A percentile compares a stretch with the other conserved stretches of the same genome.
Evolutionary conservation across 495 filamentous ascomycete species (phyloP).

Genomic region (Bombardia bombarda): DNA sequence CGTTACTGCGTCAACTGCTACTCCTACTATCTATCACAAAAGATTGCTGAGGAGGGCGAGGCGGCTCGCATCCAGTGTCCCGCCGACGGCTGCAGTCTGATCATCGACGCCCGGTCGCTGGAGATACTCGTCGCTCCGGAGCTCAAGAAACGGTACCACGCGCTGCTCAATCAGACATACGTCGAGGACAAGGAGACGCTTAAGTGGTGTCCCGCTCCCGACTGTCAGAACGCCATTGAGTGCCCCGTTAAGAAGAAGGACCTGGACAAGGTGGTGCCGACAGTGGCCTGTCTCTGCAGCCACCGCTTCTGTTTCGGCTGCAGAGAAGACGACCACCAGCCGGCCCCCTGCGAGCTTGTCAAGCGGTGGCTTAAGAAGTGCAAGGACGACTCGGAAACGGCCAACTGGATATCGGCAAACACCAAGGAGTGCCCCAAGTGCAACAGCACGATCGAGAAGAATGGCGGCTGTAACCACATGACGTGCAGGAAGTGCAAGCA

Average conservation of each 20-base stretch:
- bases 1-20: constrained; percentile 95
- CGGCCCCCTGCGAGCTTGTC: constrained; percentile 81
- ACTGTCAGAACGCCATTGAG: constrained; percentile 87
- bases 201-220: constrained; percentile 95
- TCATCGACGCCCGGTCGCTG: constrained; percentile 84
- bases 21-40: constrained; percentile 78
- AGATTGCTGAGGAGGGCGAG: constrained; percentile 92
- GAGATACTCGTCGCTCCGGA: constrained; percentile 72
- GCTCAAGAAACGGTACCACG: constrained; percentile 70
- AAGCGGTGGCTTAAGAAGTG: constrained; percentile 98
- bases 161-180: constrained; percentile 84
- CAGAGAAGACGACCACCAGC: constrained; percentile 83
- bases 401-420: constrained; percentile 98
- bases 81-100: constrained; percentile 73
- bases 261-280: constrained; percentile 75
- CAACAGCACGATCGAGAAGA: constrained; percentile 96
- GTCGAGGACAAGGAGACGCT: constrained; percentile 93
- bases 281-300: constrained; percentile 74
- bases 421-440: constrained; percentile 98
- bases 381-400: constrained; percentile 95
- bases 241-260: constrained; percentile 81
- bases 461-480: constrained; percentile 99
- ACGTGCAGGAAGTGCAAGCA: constrained; percentile 97
- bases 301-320: constrained; percentile 96
- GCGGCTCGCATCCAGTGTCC: constrained; percentile 93